These are phyloP conservation scores for Chalciporus sp. DNA, from an alignment of 1,284 basidiomycete genomes.

Conservation along the genomic window DNA sequence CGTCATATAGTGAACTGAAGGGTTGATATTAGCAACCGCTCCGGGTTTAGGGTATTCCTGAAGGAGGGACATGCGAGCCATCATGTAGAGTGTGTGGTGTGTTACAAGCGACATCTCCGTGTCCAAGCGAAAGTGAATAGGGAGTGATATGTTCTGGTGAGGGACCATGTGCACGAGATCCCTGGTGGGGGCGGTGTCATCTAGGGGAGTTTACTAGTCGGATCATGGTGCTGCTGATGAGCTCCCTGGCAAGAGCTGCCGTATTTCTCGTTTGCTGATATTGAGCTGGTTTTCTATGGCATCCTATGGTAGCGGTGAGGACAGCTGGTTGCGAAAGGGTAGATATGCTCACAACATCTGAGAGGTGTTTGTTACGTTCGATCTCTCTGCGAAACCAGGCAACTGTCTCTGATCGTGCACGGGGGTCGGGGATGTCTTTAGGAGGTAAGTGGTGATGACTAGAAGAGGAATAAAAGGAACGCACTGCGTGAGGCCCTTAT, in stretches of 20 bases:
- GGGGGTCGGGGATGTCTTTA: slow-evolving; percentile 62
- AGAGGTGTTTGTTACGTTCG: slow-evolving; percentile 59
- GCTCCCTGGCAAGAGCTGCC: slow-evolving; percentile 42
- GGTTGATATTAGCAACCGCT: no score
- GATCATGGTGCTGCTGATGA: neutral
- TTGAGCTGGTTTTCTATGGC: slow-evolving; percentile 54
- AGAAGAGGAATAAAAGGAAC: slow-evolving; percentile 12
- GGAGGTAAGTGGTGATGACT: slow-evolving; percentile 11
- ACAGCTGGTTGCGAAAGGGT: slow-evolving; percentile 9
- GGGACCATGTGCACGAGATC: neutral
- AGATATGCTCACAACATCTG: slow-evolving; percentile 51
- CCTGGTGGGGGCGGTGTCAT: neutral
- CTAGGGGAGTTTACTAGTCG: neutral
- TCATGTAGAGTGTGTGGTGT: no score
- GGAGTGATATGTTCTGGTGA: neutral
- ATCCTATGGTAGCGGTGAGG: slow-evolving; percentile 33
- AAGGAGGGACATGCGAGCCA: no score
- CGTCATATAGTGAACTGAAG: no score
- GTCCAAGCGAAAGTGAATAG: neutral
- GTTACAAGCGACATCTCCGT: no score
- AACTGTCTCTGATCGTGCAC: slow-evolving; percentile 64
- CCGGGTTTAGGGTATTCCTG: no score
- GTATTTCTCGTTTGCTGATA: slow-evolving; percentile 55
- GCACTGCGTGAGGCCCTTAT: slow-evolving; percentile 70
- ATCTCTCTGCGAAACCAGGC: slow-evolving; percentile 74